Conservation (phyloP, 2,329 filamentous ascomycete species). For the Calonectria multiphialidica region DNA sequence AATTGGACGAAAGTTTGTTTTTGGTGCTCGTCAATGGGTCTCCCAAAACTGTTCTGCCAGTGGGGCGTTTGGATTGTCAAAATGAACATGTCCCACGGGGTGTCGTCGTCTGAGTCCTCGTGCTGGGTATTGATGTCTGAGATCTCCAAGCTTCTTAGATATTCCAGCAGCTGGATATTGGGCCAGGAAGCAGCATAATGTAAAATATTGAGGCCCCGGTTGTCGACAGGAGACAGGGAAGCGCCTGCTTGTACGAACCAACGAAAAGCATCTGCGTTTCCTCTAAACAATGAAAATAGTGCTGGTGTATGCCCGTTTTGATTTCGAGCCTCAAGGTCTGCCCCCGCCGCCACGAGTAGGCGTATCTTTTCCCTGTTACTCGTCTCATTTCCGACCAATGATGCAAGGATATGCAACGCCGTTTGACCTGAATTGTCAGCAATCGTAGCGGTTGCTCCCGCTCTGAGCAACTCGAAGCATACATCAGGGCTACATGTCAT, state of each 20-base stretch:
- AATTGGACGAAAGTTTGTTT: not conserved
- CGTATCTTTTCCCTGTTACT: not conserved
- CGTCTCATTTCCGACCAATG: not conserved
- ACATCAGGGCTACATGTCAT: not conserved
- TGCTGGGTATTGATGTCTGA: not conserved
- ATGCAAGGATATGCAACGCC: not conserved
- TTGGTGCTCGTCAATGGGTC: not conserved
- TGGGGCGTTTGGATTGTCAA: not conserved
- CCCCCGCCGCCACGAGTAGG: not conserved
- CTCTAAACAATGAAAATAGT: not conserved
- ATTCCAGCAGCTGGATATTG: not conserved
- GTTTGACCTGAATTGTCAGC: not conserved
- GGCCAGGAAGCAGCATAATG: not conserved
- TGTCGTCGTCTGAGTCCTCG: not conserved
- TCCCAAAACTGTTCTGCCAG: not conserved
- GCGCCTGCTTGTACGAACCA: not conserved
- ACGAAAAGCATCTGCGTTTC: not conserved
- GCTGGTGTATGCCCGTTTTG: not conserved
- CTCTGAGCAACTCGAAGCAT: not conserved
- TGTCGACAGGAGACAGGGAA: not conserved
- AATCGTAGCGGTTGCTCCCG: not conserved
- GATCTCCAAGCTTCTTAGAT: not conserved
- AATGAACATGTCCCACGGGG: not conserved
- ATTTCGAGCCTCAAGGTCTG: not conserved
- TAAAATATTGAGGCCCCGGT: not conserved